These are phyloP conservation scores for Vachellia collinsii DNA, from an alignment of 306 rosid species.

Conservation along the genomic window DNA sequence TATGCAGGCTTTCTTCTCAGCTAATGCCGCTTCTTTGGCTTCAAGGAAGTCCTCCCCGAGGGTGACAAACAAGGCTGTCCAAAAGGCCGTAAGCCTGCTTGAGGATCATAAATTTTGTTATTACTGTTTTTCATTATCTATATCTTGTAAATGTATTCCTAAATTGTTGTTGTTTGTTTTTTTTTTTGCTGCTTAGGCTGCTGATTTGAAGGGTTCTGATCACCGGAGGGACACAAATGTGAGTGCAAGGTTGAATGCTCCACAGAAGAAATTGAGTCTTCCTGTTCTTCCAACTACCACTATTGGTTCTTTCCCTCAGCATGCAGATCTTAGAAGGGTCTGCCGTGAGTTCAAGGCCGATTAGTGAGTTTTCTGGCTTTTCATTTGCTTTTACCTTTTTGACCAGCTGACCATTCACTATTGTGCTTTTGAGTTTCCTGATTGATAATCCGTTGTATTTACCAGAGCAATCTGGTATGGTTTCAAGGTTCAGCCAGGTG, in stretches of 20 bases:
- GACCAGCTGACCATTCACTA: no score
- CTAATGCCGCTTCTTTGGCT: slow-evolving; percentile 71
- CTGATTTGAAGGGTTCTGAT: slow-evolving; percentile 72
- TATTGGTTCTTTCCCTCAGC: slow-evolving; percentile 89
- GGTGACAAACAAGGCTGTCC: slow-evolving; percentile 81
- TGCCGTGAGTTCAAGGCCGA: slow-evolving; percentile 84
- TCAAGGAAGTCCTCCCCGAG: slow-evolving; percentile 81
- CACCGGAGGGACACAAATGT: slow-evolving; percentile 71
- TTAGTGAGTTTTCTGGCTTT: slow-evolving; percentile 52
- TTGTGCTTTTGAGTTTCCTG: no score
- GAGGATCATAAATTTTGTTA: slow-evolving; percentile 10
- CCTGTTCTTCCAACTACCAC: slow-evolving; percentile 85
- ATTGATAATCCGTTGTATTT: neutral
- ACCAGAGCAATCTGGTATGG: slow-evolving; percentile 3
- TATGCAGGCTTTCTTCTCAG: slow-evolving; percentile 63
- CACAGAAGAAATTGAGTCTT: slow-evolving; percentile 80
- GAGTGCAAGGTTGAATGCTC: slow-evolving; percentile 65
- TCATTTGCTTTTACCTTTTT: neutral
- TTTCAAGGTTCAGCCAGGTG: slow-evolving; percentile 27
- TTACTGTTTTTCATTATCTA: neutral
- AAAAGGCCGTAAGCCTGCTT: slow-evolving; percentile 64
- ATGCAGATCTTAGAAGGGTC: slow-evolving; percentile 70
- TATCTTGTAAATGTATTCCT: slow-evolving; percentile 1
- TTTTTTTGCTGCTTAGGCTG: slow-evolving; percentile 52
- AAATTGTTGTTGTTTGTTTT: slow-evolving; percentile 25